These are phyloP conservation scores for Antitrichia curtipendula DNA, from an alignment of 225 moss, liverwort and hornwort species.

Conservation along the genomic window DNA sequence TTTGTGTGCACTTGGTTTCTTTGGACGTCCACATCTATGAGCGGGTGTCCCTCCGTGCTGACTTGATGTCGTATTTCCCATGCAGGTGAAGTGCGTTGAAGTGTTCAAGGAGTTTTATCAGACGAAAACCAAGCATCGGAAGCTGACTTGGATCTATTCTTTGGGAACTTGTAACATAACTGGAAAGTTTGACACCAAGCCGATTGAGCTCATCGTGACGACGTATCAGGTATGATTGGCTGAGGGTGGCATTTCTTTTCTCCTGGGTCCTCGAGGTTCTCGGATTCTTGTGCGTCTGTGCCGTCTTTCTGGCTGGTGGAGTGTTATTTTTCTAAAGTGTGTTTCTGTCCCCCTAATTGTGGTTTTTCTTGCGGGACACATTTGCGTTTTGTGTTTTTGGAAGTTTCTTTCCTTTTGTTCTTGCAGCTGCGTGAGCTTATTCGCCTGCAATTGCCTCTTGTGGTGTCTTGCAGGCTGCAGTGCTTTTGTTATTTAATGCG, in stretches of 20 bases:
- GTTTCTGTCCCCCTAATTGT: background rate
- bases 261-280: background rate
- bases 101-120: constrained; percentile 97
- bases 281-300: background rate
- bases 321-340: no score
- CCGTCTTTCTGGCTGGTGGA: background rate
- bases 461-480: constrained; percentile 60
- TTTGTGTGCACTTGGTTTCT: background rate
- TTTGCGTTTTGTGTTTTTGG: background rate
- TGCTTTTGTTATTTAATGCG: constrained; percentile 87
- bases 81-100: constrained; percentile 94
- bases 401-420: background rate
- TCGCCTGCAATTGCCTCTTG: background rate
- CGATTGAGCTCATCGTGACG: constrained; percentile 89
- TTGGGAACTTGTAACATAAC: constrained; percentile 94
- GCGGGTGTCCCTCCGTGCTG: background rate
- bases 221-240: constrained; percentile 71
- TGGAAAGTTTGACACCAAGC: constrained; percentile 89
- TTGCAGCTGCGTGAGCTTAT: background rate
- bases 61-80: background rate
- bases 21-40: no score
- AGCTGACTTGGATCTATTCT: constrained; percentile 97
- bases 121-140: constrained; percentile 97
- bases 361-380: background rate
- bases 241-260: background rate